Evolutionary conservation across 768 basidiomycete genomes (phyloP).

Genomic region (Rhizopogon roseolus): DNA sequence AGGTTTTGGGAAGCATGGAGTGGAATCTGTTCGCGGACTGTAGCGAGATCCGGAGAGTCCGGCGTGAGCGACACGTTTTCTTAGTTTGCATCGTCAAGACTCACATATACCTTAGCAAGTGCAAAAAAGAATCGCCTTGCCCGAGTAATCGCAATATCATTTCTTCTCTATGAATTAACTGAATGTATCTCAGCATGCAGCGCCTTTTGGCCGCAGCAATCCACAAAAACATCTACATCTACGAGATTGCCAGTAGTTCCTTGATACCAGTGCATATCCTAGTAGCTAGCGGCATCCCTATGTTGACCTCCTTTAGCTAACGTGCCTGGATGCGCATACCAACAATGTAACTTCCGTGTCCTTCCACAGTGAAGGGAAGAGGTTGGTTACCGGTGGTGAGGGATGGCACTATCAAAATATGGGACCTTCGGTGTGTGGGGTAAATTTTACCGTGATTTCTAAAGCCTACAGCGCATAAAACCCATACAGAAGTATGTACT

Average conservation of each 20-base stretch:
- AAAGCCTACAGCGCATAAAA: slow-evolving; percentile 14
- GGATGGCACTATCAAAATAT: slow-evolving; percentile 97
- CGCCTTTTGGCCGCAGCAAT: slow-evolving; percentile 92
- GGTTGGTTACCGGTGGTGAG: slow-evolving; percentile 96
- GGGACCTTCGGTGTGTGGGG: slow-evolving; percentile 84
- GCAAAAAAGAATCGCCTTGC: slow-evolving; percentile 92
- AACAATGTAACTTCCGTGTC: slow-evolving; percentile 91
- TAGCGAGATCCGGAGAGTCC: slow-evolving; percentile 79
- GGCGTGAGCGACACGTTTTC: slow-evolving; percentile 50
- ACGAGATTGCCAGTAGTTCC: slow-evolving; percentile 75
- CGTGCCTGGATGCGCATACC: slow-evolving; percentile 87
- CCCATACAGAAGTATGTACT: slow-evolving; percentile 52
- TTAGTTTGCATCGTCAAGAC: slow-evolving; percentile 13
- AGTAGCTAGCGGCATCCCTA: slow-evolving; percentile 12
- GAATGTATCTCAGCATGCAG: slow-evolving; percentile 57
- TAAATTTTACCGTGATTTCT: slow-evolving; percentile 1
- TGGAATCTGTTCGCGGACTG: slow-evolving; percentile 95
- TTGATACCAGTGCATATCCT: slow-evolving; percentile 41
- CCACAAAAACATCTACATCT: slow-evolving; percentile 90
- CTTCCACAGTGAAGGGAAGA: slow-evolving; percentile 95
- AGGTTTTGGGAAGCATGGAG: slow-evolving; percentile 99
- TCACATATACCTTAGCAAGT: slow-evolving; percentile 68
- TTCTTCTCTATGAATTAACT: slow-evolving; percentile 10
- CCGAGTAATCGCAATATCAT: slow-evolving; percentile 58
- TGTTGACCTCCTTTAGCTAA: slow-evolving; percentile 48